Conservation (phyloP, 2,329 filamentous ascomycete species). For the Trichoderma sp. region DNA sequence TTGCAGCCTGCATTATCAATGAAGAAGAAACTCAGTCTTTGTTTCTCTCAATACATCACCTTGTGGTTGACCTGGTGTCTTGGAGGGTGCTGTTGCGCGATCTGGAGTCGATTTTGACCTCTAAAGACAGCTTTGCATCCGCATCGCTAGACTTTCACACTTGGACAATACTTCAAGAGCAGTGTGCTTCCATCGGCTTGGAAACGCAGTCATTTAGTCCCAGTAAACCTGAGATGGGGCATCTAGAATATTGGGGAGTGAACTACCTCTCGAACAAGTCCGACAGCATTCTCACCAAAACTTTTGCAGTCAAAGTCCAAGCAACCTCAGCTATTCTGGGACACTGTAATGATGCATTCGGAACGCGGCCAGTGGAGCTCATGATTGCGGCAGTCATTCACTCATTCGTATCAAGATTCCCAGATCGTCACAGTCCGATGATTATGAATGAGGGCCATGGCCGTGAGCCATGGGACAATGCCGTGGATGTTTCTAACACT, state of each 20-base stretch:
- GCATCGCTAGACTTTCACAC: no score
- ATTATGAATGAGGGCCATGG: conserved; percentile 34
- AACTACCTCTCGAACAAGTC: no score
- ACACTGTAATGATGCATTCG: background rate
- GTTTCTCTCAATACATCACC: conserved; percentile 33
- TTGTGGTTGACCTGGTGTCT: conserved; percentile 42
- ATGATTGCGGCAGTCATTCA: conserved; percentile 1
- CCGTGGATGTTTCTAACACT: conserved; percentile 31
- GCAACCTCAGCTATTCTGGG: background rate
- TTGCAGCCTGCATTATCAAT: no score
- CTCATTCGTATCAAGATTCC: background rate
- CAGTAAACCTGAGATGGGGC: no score
- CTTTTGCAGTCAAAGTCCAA: background rate
- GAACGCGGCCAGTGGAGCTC: background rate
- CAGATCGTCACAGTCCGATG: no score
- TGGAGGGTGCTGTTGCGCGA: conserved; percentile 43
- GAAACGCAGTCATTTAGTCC: no score
- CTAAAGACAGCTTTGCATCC: background rate
- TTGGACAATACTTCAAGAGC: no score
- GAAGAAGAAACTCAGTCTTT: conserved; percentile 16
- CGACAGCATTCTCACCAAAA: no score
- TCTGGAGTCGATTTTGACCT: conserved; percentile 32
- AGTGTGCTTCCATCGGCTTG: no score
- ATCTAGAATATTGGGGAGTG: no score
- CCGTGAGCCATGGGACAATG: conserved; percentile 31